Base-by-base conservation (phyloP, 1,284 basidiomycete genomes). In the Ganoderma boninense region DNA sequence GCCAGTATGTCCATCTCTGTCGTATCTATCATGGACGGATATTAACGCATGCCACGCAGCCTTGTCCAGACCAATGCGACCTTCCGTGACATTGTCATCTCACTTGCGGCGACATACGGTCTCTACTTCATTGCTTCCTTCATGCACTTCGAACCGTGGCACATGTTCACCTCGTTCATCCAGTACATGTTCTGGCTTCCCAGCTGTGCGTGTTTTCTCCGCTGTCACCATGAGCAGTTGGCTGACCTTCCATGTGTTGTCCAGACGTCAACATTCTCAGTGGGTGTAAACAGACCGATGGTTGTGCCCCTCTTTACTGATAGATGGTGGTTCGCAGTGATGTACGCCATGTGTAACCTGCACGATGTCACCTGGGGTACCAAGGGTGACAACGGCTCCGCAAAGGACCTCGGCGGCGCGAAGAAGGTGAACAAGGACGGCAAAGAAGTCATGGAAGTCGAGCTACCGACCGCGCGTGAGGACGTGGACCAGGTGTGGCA, bases 331-430 rank as follows among this genome's bases (percentile, higher is more conserved):
- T 57, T 68, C 65, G 1, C 71, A 89, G 88, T 95, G 92, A 95
- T 94, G 90, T 95, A 95, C 78, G 92, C 93, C 61, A 95, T 97
- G 91, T 96, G 95, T 84, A 95, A 96, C 79, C 78, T 94, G 74
- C 95, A 96, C 82, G 95, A 96, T 79, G 94, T 97, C 65, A 94
- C 92, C 60, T 95, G 94, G 95, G 95, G 96, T 71, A 97, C 95
- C 38, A 97, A 97, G 79, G 95, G 96, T 69, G 94, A 96, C 83
- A 96, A 96, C 77, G 91, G 94, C 63, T 83, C 94, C 8, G 84
- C 90, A 23, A 97, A 97, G 81, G 95, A 97, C 78, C 87, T 97
- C 8, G 96, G 95, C 68, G 90, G 90, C 10, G 96, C 95, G 1
- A 96, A 96, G 86, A 96, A 95, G 79, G 86, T 95, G 73, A 87